Base-by-base conservation (phyloP, 2,329 filamentous ascomycete genomes). In the Diplodia intermedia region DNA sequence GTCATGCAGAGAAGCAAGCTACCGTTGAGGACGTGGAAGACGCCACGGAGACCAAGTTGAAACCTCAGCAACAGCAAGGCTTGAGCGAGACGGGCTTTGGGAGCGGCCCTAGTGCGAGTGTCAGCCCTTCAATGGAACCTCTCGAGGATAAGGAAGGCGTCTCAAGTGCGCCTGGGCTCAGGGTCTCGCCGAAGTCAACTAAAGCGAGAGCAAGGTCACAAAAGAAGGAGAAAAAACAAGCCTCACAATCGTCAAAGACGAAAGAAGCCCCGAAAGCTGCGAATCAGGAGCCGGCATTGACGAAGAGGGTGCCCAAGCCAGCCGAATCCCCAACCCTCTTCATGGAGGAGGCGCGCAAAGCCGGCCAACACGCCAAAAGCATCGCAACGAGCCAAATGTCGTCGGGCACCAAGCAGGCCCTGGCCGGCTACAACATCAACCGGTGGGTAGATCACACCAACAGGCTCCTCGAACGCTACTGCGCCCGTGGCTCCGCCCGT, bases 261-360 rank as follows among this genome's bases (percentile, higher is more conserved):
- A 11, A n/a, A 47, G n/a, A 47, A 3, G 2, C 36, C 14, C 26
- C 26, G 26, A 26, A 26, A 36, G 7, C 7, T 36, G 33, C 33
- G 33, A 36, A 26, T 26, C 40, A 47, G 2, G 8, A 20, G n/a
- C 40, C 5, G 3, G 40, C 18, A 47, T 2, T 15, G 3, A 47
- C 40, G 40, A 52, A 52, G 49, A 52, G 49, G 26, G 49, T 52
- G 8, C 49, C 49, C n/a, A 52, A 52, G 49, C 20, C 49, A 6
- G 49, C 49, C 1, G 15, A 18, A 14, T 52, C 49, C 4, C 49
- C 49, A 8, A 52, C 49, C 8, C 49, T 52, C n/a, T 38, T 49
- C 38, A 62, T 62, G 36, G 57, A 38, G 15, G 57, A 43, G 12
- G 57, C 43, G 15, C 57, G 43, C 1, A 62, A 43, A n/a, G 38